Evolutionary conservation across 805 yeast genomes (phyloP).

Genomic region (Starmerella asiatica): DNA sequence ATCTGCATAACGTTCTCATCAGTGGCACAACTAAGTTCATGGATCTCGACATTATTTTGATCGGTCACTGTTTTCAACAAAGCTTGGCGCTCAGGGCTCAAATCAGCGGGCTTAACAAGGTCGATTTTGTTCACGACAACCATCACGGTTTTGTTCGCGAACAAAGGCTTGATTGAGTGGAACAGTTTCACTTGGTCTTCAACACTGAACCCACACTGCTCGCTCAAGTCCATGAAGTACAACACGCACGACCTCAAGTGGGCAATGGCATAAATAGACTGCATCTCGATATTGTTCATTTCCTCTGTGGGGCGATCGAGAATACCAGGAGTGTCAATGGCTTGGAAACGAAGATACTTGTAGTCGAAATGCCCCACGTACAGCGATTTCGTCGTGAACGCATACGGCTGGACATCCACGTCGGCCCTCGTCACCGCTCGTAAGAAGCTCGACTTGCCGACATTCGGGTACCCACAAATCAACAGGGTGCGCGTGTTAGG

Average conservation of each 20-base stretch:
- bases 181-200: constrained; percentile 95
- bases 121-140: constrained; percentile 94
- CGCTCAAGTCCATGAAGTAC: constrained; percentile 96
- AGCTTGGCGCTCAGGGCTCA: constrained; percentile 60
- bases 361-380: constrained; percentile 98
- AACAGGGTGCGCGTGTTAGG: constrained; percentile 96
- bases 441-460: constrained; percentile 94
- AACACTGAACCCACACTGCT: constrained; percentile 96
- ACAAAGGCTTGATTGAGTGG: constrained; percentile 92
- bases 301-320: constrained; percentile 98
- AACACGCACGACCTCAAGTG: constrained; percentile 92
- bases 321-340: constrained; percentile 98
- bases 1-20: constrained; percentile 93
- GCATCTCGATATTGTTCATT: constrained; percentile 99
- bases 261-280: constrained; percentile 95
- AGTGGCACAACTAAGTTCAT: constrained; percentile 85
- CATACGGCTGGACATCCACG: constrained; percentile 98
- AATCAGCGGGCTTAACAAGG: constrained; percentile 72
- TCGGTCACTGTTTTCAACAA: constrained; percentile 48
- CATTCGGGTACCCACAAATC: constrained; percentile 98
- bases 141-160: constrained; percentile 91
- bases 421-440: constrained; percentile 92
- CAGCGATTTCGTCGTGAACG: constrained; percentile 93
- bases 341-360: constrained; percentile 94
- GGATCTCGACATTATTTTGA: constrained; percentile 70